Percentiles rank a stretch among this genome's conserved stretches.
These are phyloP conservation scores for Schizochytrium sp. DNA, from an alignment of 108 stramenopile genomes.

Conservation along the genomic window DNA sequence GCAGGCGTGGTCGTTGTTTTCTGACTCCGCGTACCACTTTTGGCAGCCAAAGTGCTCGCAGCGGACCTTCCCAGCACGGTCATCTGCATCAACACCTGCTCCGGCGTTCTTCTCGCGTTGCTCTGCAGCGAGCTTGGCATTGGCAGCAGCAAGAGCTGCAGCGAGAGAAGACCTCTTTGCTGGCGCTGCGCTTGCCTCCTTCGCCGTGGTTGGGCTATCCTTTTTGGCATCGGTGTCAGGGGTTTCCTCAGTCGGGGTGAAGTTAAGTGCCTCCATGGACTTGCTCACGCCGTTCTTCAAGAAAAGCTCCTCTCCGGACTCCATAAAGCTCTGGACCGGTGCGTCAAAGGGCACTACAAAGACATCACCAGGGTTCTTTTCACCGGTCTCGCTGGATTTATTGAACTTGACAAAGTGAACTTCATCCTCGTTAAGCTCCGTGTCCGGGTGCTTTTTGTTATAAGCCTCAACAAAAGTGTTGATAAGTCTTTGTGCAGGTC, in stretches of 20 bases:
- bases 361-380: slow-evolving; percentile 61
- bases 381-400: neutral
- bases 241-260: slow-evolving; percentile 21
- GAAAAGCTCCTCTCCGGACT: slow-evolving; percentile 36
- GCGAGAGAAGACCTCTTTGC: slow-evolving; percentile 28
- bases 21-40: slow-evolving; percentile 60
- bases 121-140: slow-evolving; percentile 15
- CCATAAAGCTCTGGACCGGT: neutral
- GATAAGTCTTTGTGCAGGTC: slow-evolving; percentile 82
- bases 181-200: neutral
- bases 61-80: slow-evolving; percentile 25
- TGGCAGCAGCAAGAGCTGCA: neutral
- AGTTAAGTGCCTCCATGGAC: slow-evolving; percentile 39
- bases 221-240: neutral
- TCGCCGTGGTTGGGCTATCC: neutral
- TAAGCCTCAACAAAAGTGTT: slow-evolving; percentile 86
- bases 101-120: neutral
- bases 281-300: slow-evolving; percentile 43
- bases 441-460: slow-evolving; percentile 80
- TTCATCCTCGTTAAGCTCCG: slow-evolving; percentile 72
- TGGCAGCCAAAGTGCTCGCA: slow-evolving; percentile 83
- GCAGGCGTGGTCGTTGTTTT: slow-evolving; percentile 75
- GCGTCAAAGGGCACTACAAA: slow-evolving; percentile 20
- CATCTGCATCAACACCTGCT: neutral
- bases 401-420: slow-evolving; percentile 74